Percentiles rank a stretch among this genome's conserved stretches.
These are phyloP conservation scores for Gynostemma pentaphyllum DNA, from an alignment of 306 rosid genomes.

Conservation along the genomic window DNA sequence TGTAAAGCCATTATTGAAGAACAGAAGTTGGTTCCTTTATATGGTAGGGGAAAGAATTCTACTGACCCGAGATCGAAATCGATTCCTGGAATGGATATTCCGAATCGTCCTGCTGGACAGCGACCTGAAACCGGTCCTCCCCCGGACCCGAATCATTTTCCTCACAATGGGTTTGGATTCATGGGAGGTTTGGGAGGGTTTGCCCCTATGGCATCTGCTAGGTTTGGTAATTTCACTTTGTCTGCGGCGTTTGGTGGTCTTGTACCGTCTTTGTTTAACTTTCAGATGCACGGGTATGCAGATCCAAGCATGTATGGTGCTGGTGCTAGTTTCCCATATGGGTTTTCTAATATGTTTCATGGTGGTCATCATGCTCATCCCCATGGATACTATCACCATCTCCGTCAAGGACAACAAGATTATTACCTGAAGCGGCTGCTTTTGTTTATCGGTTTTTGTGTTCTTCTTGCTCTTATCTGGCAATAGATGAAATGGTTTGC, in stretches of 20 bases:
- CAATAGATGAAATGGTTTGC: constrained; percentile 25
- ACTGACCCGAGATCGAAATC: constrained; percentile 75
- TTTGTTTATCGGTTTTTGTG: constrained; percentile 41
- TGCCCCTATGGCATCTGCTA: constrained; percentile 53
- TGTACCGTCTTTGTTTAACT: constrained; percentile 55
- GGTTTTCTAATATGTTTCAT: constrained; percentile 48
- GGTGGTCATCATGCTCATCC: constrained; percentile 29
- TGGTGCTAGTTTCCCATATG: constrained; percentile 42
- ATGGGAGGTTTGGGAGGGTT: constrained; percentile 70
- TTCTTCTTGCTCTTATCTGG: constrained; percentile 54
- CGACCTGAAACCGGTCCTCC: constrained; percentile 79
- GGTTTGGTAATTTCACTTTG: constrained; percentile 73
- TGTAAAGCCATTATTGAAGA: constrained; percentile 82
- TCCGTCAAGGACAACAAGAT: constrained; percentile 59
- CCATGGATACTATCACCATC: constrained; percentile 38
- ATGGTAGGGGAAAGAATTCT: constrained; percentile 79
- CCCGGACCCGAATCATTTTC: constrained; percentile 52
- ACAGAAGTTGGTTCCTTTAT: constrained; percentile 72
- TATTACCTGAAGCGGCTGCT: constrained; percentile 50
- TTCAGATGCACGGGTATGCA: constrained; percentile 58
- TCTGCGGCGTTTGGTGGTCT: constrained; percentile 77
- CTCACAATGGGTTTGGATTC: constrained; percentile 50
- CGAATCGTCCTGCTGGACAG: constrained; percentile 71
- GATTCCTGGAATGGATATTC: constrained; percentile 50
- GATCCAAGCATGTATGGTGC: constrained; percentile 49